Percentiles rank a stretch among this genome's conserved stretches.
These are phyloP conservation scores for Pythium apleroticum DNA, from an alignment of 352 stramenopile species.

Conservation along the genomic window DNA sequence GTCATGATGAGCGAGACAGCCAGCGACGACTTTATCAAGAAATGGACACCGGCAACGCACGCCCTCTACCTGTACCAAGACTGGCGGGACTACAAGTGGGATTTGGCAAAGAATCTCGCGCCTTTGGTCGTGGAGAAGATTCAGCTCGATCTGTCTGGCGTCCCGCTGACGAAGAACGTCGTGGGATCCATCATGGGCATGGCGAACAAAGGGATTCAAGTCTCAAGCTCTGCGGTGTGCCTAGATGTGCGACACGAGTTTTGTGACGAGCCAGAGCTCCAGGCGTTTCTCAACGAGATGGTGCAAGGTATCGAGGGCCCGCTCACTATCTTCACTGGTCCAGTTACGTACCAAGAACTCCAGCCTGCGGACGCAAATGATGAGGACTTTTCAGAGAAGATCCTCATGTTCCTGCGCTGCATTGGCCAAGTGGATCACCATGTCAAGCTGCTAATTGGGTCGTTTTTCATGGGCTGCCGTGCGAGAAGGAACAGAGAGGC, in stretches of 20 bases:
- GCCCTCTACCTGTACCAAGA: neutral
- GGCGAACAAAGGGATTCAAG: neutral
- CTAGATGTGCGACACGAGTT: neutral
- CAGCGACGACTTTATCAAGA: neutral
- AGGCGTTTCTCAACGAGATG: neutral
- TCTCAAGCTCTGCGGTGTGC: neutral
- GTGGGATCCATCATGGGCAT: neutral
- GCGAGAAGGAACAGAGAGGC: neutral
- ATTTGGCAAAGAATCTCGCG: neutral
- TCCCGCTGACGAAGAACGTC: neutral
- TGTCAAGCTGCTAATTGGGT: neutral
- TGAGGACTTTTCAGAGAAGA: neutral
- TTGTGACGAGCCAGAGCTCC: neutral
- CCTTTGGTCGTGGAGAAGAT: neutral
- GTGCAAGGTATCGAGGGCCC: neutral
- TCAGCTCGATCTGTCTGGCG: neutral
- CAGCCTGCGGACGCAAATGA: neutral
- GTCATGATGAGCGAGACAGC: neutral
- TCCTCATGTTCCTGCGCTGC: neutral
- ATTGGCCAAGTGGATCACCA: neutral
- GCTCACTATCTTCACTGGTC: neutral
- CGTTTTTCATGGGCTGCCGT: neutral
- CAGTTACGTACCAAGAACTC: neutral
- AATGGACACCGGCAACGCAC: neutral
- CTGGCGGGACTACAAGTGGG: neutral